Evolutionary conservation across 78 protist species (phyloP).

Genomic region (Salpingoeca rosetta): DNA sequence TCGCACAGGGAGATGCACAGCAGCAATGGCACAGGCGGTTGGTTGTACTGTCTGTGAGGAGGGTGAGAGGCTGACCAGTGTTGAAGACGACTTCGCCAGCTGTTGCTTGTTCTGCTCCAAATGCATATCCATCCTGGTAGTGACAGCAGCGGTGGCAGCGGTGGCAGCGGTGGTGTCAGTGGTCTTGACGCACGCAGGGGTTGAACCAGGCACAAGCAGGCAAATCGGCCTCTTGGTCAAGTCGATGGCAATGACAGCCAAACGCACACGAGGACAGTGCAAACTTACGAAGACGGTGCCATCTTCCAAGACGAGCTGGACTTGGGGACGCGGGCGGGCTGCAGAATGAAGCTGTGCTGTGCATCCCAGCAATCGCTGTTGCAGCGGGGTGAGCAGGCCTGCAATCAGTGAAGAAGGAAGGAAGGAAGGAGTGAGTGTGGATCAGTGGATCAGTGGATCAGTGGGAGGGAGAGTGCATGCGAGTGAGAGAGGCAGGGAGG

Average conservation of each 20-base stretch:
- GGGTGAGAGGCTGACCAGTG: constrained; percentile 40
- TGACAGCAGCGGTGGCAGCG: no score
- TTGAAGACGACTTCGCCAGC: constrained; percentile 76
- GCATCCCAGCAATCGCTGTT: not conserved
- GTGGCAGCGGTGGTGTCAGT: no score
- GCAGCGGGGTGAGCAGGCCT: not conserved
- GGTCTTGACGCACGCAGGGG: no score
- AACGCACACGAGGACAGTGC: not conserved
- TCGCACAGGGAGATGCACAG: not conserved
- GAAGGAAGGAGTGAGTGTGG: not conserved
- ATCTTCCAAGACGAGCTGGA: not conserved
- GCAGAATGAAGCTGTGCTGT: not conserved
- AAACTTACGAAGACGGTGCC: not conserved
- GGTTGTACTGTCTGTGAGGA: not conserved
- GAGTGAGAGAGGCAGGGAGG: not conserved
- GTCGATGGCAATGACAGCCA: not conserved
- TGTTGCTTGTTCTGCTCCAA: constrained; percentile 39
- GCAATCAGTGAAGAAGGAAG: not conserved
- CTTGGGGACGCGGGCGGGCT: not conserved
- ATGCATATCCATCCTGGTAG: constrained; percentile 53
- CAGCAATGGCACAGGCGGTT: not conserved
- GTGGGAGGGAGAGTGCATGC: not conserved
- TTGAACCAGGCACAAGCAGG: not conserved
- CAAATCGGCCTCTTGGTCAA: not conserved
- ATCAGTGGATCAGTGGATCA: not conserved